A percentile compares a stretch with the other conserved stretches of the same genome.
These are phyloP conservation scores for Diaporthe batatas DNA, from an alignment of 2,329 filamentous ascomycete genomes.

Conservation along the genomic window DNA sequence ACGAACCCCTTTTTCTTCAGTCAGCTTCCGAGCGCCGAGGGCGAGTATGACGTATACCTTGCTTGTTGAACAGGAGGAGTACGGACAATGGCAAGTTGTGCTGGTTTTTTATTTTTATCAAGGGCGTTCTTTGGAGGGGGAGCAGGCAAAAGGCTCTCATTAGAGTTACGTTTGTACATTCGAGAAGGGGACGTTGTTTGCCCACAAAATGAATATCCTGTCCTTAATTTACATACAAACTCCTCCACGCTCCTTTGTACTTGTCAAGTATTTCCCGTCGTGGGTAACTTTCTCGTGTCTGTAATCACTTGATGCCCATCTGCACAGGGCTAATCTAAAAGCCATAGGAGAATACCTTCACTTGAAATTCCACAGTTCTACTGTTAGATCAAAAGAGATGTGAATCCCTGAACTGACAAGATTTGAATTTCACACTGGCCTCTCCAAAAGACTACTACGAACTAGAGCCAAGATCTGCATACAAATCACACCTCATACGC, in stretches of 20 bases:
- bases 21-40: slow-evolving; percentile 24
- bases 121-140: slow-evolving; percentile 24
- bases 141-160: slow-evolving; percentile 33
- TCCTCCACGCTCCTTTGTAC: neutral
- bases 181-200: slow-evolving; percentile 20
- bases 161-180: slow-evolving; percentile 35
- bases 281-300: neutral
- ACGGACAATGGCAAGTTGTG: slow-evolving; percentile 23
- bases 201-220: slow-evolving; percentile 33
- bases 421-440: neutral
- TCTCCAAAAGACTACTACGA: neutral
- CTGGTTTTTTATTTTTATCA: neutral
- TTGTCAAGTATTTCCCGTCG: too few species aligned
- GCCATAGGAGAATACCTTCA: neutral
- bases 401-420: neutral
- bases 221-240: slow-evolving; percentile 2
- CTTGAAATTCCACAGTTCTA: neutral
- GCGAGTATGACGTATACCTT: slow-evolving; percentile 33
- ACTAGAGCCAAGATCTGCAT: neutral
- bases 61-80: slow-evolving; percentile 28
- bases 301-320: neutral
- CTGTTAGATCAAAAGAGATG: neutral
- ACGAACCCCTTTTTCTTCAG: slow-evolving; percentile 27
- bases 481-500: slow-evolving; percentile 10
- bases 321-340: neutral